Base-by-base conservation (phyloP, 139 green algal genomes). In the Choricystis sp. region DNA sequence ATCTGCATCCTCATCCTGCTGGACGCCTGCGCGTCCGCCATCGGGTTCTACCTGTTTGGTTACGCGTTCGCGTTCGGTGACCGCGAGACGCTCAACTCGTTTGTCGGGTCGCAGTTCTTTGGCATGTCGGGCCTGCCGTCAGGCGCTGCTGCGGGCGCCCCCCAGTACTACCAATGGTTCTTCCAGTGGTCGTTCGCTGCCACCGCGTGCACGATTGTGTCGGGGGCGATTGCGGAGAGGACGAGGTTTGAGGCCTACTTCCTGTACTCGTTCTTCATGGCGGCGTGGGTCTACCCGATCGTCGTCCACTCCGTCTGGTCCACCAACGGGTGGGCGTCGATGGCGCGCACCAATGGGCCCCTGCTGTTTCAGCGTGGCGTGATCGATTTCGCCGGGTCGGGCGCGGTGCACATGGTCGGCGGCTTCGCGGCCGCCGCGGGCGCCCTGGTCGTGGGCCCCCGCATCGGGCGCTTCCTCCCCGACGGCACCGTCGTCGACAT, bases 1-100 rank as follows among this genome's bases (percentile, higher is more conserved):
- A 95, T 95, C 69, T 80, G 95, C 62, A 71, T 95, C n/a, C 88
- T 89, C 64, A 92, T 90, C 73, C 70, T 94, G 3, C 66, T 92
- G 56, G 85, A 94, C 72, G 83, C 83, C 4, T 82, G 74, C 67
- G 74, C 80, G 29, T 84, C 81, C 59, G 74, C 72, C 61, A 30
- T 89, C 28, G 77, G 65, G 31, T 91, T 66, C 25, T 88, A 72
- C 64, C 40, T 74, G 21, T 40, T 69, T 16, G 72, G 70, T 30
- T 78, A 59, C 26, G 72, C 72, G 55, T 78, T 78, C 66, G 68
- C 68, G 3, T 78, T 65, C 52, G 72, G 72, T 27, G 72, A 78
- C 72, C 68, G 68, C 26, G 27, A 56, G 4, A 21, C 40, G 9
- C 31, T 22, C 29, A 58, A 74, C 31, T 29, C 60, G 27, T 78